A percentile compares a stretch with the other conserved stretches of the same genome.
These are phyloP conservation scores for Gliomastix tumulicola DNA, from an alignment of 2,329 filamentous ascomycete species.

Conservation along the genomic window DNA sequence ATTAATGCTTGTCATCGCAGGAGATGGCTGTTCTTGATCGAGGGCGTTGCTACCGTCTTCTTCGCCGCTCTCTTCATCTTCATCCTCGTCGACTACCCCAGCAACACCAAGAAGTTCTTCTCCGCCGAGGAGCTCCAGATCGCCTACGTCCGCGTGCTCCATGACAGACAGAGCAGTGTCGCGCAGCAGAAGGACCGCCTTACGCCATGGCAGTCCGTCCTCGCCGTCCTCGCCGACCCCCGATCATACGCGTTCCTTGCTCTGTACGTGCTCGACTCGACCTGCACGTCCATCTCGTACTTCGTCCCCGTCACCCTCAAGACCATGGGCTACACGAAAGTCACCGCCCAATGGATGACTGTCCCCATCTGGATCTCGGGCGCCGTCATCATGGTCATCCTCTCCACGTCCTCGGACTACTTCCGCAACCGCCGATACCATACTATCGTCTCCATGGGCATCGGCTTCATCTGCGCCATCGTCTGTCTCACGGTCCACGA, in stretches of 20 bases:
- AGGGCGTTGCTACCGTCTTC: slow-evolving; percentile 5
- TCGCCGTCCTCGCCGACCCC: background rate
- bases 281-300: slow-evolving; percentile 36
- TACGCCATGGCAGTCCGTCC: background rate
- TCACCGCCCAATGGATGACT: slow-evolving; percentile 17
- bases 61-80: slow-evolving; percentile 6
- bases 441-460: slow-evolving; percentile 7
- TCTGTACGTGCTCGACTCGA: background rate
- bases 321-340: slow-evolving; percentile 13
- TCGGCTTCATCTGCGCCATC: slow-evolving; percentile 1
- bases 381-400: slow-evolving; percentile 9
- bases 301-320: slow-evolving; percentile 17
- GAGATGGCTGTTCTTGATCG: slow-evolving; percentile 27
- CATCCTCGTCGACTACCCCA: slow-evolving; percentile 19
- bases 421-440: slow-evolving; percentile 14
- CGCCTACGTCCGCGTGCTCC: slow-evolving; percentile 26
- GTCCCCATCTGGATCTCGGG: slow-evolving; percentile 15
- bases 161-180: slow-evolving; percentile 24
- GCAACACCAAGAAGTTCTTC: slow-evolving; percentile 26
- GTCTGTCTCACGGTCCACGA: slow-evolving; percentile 11
- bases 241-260: background rate
- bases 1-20: background rate
- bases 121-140: slow-evolving; percentile 29
- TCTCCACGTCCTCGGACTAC: slow-evolving; percentile 15
- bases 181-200: background rate